Evolutionary conservation across 176 grass and related monocot species (phyloP), one percentile per base, ranked within the genome.

Genomic region (Ampelocalamus luodianensis): DNA sequence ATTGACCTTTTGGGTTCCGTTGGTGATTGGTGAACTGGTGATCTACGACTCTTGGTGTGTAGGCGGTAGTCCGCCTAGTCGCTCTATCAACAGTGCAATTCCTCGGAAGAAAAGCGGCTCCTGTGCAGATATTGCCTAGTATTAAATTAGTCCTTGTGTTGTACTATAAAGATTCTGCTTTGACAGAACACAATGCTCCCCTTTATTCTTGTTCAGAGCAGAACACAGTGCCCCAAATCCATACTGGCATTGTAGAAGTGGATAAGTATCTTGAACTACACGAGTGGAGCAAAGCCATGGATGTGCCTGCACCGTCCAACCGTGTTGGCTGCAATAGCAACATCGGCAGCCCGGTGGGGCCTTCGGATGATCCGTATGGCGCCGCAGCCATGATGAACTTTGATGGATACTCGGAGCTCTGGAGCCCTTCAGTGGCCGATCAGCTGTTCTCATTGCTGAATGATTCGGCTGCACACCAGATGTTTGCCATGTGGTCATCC

Each of bases 341-440:
- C 74, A 69, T 80, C 1, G 11, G 81, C 63, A 87, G 85, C 71
- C 54, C 65, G 3, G 27, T 64, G 56, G 54, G 34, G 11, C 76
- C 81, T 61, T 81, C 83, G 26, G 91, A 93, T 58, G 93, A 93
- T 71, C 86, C 83, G 2, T 95, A 91, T 74, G 68, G 81, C 38
- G 10, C 65, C 24, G 65, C 86, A 17, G 62, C 83, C 29, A 87
- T 89, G 79, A 82, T 87, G 83, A 87, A 82, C 82, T 91, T 91
- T 27, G 93, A 95, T 89, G 89, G 55, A 65, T 92, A 88, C 87
- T 83, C 90, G 0, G 93, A 95, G 58, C 85, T 80, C 20, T 95
- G 83, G 80, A 81, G 83, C 85, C 79, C 85, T 64, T 88, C 67
- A 2, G 79, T 92, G 44, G 85, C 88, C 29, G 85, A 84, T 51